These are phyloP conservation scores for Thalassiosira sp. DNA, from an alignment of 352 stramenopile species.

Conservation along the genomic window DNA sequence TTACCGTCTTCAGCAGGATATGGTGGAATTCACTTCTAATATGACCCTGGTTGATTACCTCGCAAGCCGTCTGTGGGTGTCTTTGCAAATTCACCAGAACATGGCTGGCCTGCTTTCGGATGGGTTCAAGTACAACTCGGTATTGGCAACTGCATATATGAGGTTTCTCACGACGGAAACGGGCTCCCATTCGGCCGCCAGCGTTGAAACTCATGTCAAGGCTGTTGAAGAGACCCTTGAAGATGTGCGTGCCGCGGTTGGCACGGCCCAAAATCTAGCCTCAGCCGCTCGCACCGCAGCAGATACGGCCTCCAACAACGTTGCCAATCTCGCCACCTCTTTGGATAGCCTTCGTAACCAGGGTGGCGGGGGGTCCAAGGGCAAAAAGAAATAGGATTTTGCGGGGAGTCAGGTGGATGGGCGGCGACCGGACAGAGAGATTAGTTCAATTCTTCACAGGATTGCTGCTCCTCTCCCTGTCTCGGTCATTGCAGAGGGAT, in stretches of 20 bases:
- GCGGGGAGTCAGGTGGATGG: neutral
- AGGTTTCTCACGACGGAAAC: slow-evolving; percentile 1
- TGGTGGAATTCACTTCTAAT: neutral
- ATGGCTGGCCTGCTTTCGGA: neutral
- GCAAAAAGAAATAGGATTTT: neutral
- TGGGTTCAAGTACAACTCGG: slow-evolving; percentile 4
- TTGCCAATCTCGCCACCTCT: no score
- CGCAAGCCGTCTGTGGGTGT: neutral
- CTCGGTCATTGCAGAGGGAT: slow-evolving; percentile 20
- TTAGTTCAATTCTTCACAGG: neutral
- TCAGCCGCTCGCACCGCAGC: no score
- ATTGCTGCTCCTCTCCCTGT: neutral
- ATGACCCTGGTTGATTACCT: slow-evolving; percentile 1
- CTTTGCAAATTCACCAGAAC: neutral
- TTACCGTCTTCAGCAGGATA: neutral
- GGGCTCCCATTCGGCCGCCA: neutral
- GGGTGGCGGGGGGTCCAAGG: no score
- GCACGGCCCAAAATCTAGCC: neutral
- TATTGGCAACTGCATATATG: slow-evolving; percentile 1
- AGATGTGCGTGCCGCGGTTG: neutral
- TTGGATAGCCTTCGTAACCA: no score
- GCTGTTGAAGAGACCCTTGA: neutral
- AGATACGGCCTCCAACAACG: no score
- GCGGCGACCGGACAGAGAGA: neutral
- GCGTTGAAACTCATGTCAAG: neutral